Conservation (phyloP, 1,284 basidiomycete genomes). For the Boletellus sp. region DNA sequence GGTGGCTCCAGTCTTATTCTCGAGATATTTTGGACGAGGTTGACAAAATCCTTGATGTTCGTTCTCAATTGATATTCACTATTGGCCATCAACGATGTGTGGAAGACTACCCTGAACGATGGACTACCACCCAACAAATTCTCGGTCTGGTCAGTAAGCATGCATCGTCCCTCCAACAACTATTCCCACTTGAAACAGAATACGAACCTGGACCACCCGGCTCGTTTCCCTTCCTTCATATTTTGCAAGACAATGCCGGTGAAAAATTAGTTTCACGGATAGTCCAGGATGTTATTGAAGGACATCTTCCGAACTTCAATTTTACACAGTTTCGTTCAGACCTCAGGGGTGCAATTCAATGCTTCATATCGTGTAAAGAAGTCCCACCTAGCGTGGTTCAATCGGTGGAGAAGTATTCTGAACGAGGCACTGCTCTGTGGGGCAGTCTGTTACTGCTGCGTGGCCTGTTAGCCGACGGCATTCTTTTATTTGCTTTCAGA, state of each 20-base stretch:
- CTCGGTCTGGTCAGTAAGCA: not conserved
- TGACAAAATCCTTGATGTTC: conserved; percentile 48
- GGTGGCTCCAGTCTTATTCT: conserved; percentile 35
- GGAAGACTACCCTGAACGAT: conserved; percentile 31
- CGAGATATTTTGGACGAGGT: conserved; percentile 53
- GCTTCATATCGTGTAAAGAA: conserved; percentile 23
- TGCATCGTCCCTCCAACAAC: not conserved
- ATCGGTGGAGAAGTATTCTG: conserved; percentile 14
- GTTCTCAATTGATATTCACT: conserved; percentile 50
- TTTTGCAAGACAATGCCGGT: conserved; percentile 28
- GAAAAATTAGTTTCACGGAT: conserved; percentile 21
- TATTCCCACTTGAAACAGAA: not conserved
- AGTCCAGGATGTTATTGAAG: conserved; percentile 27
- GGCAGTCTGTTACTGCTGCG: conserved; percentile 39
- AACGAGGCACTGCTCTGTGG: conserved; percentile 26
- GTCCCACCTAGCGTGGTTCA: conserved; percentile 13
- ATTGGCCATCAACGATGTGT: conserved; percentile 38
- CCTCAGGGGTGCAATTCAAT: conserved; percentile 16
- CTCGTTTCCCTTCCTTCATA: conserved; percentile 35
- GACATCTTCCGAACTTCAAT: conserved; percentile 16
- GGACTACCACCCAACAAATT: not conserved
- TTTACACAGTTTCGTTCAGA: conserved; percentile 17
- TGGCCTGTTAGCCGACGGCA: conserved; percentile 43
- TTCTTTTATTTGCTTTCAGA: conserved; percentile 40
- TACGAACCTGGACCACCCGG: not conserved